These are phyloP conservation scores for Prunus armeniaca DNA, from an alignment of 306 rosid species.

Conservation along the genomic window DNA sequence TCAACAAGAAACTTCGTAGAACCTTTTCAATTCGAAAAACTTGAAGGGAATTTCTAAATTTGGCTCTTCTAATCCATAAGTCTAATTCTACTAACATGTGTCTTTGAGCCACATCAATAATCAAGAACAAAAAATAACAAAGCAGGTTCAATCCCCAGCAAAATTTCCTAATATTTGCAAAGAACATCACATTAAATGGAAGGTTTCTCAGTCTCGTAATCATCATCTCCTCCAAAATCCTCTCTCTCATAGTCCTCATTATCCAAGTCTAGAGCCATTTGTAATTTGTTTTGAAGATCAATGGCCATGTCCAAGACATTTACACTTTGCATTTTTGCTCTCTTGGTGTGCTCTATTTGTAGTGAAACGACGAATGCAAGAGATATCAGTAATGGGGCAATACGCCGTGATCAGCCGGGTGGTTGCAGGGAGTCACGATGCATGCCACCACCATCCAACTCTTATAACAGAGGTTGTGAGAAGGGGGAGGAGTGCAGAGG, in stretches of 20 bases:
- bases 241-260: not conserved
- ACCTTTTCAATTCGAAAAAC: too few relatives aligned
- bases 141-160: too few relatives aligned
- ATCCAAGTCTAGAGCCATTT: not conserved
- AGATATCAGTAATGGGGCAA: not conserved
- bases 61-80: too few relatives aligned
- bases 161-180: too few relatives aligned
- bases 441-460: not conserved
- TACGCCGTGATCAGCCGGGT: not conserved
- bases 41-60: too few relatives aligned
- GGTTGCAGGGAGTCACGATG: not conserved
- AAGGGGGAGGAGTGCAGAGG: not conserved
- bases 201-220: not conserved
- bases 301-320: not conserved
- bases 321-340: not conserved
- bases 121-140: too few relatives aligned
- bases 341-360: not conserved
- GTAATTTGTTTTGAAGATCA: not conserved
- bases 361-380: not conserved
- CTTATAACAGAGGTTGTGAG: not conserved
- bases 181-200: too few relatives aligned
- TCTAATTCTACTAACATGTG: too few relatives aligned
- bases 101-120: too few relatives aligned
- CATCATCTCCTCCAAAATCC: not conserved
- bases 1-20: too few relatives aligned